Evolutionary conservation across 2,329 filamentous ascomycete genomes (phyloP).

Genomic region (Chaetothyriales sp.): DNA sequence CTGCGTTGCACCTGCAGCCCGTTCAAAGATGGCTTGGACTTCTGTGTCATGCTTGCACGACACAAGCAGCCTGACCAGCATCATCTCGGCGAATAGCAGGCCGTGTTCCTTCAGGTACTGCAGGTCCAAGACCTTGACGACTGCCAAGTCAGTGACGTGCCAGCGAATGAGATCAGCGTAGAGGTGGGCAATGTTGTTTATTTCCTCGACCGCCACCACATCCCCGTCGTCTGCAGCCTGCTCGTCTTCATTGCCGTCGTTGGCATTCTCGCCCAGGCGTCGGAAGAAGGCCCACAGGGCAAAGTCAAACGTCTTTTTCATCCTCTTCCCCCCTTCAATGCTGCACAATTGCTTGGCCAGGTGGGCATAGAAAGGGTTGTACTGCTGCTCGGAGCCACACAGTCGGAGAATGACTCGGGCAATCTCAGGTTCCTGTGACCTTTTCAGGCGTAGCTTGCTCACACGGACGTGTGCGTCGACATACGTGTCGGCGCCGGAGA

Average conservation of each 20-base stretch:
- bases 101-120: constrained; percentile 52
- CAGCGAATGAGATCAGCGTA: constrained; percentile 50
- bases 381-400: constrained; percentile 63
- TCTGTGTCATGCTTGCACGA: constrained; percentile 46
- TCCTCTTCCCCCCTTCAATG: constrained; percentile 44
- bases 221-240: constrained; percentile 43
- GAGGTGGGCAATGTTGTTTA: constrained; percentile 56
- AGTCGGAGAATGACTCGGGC: constrained; percentile 80
- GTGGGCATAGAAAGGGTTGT: constrained; percentile 88
- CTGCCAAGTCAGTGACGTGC: constrained; percentile 43
- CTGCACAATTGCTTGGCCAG: constrained; percentile 65
- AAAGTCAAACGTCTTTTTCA: constrained; percentile 77
- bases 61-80: constrained; percentile 63
- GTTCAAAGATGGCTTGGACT: constrained; percentile 53
- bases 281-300: constrained; percentile 76
- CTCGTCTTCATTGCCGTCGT: constrained; percentile 49
- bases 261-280: constrained; percentile 66
- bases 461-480: constrained; percentile 72
- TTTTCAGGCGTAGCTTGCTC: constrained; percentile 70
- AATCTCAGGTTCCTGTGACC: constrained; percentile 72
- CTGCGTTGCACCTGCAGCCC: constrained; percentile 45
- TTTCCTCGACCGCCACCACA: constrained; percentile 42
- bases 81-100: constrained; percentile 62
- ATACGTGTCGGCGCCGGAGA: constrained; percentile 73
- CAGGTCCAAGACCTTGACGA: constrained; percentile 57